These are phyloP conservation scores for Fusarium bactridioides DNA, from an alignment of 2,329 filamentous ascomycete genomes.

Conservation along the genomic window DNA sequence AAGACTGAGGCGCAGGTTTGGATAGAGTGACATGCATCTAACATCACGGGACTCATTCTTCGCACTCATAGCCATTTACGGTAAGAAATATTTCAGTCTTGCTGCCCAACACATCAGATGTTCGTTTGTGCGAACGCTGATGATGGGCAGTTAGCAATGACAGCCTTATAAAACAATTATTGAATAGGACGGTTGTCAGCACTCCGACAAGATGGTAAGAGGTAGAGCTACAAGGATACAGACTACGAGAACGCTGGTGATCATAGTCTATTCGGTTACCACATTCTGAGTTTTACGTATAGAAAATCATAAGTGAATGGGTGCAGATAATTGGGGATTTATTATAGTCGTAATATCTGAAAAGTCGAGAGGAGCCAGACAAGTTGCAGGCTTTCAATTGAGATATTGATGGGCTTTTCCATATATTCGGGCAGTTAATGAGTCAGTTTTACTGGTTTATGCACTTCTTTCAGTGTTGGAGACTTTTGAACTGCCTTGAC, in stretches of 20 bases:
- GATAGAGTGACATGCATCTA: not conserved
- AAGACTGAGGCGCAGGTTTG: conserved; percentile 25
- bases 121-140: not conserved
- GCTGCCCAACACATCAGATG: conserved; percentile 2
- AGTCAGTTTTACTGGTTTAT: not conserved
- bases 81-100: not conserved
- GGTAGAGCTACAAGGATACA: not conserved
- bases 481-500: not conserved
- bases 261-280: not conserved
- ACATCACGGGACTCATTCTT: conserved; percentile 25
- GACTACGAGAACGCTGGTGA: not conserved
- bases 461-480: not conserved
- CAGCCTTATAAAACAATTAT: not conserved
- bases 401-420: not conserved
- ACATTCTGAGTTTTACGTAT: not conserved
- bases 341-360: not conserved
- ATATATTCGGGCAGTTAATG: not conserved
- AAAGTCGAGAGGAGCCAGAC: not conserved
- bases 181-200: not conserved
- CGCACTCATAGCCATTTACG: conserved; percentile 4
- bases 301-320: not conserved
- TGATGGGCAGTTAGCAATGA: not conserved
- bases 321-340: not conserved
- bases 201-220: not conserved
- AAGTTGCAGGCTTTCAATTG: not conserved